A percentile compares a stretch with the other conserved stretches of the same genome.
phyloP scores from a whole-genome alignment of 1,139 yeast genomes.

The Blastobotrys ciferrii region DNA sequence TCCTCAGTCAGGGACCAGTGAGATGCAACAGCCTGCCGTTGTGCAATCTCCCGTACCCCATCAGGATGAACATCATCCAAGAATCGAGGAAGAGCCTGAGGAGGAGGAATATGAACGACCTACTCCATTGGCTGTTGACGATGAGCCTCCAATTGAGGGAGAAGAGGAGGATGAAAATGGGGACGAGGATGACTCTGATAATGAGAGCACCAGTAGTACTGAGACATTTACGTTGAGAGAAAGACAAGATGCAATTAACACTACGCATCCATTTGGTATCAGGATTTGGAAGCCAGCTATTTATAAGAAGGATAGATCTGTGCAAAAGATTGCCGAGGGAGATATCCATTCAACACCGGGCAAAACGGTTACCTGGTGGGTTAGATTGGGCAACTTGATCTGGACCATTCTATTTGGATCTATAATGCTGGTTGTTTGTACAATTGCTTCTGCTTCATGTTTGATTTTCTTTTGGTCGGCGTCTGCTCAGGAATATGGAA shows the following conservation, averaged over 20 bases:
- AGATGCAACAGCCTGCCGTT: neutral
- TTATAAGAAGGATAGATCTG: slow-evolving; percentile 88
- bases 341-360: slow-evolving; percentile 83
- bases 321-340: slow-evolving; percentile 85
- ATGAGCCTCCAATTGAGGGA: slow-evolving; percentile 16
- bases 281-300: slow-evolving; percentile 98
- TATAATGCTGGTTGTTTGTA: slow-evolving; percentile 54
- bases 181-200: slow-evolving; percentile 30
- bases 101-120: slow-evolving; percentile 27
- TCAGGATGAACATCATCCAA: slow-evolving; percentile 16
- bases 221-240: slow-evolving; percentile 90
- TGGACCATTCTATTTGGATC: slow-evolving; percentile 79
- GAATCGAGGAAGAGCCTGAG: slow-evolving; percentile 19
- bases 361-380: slow-evolving; percentile 57
- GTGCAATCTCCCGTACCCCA: slow-evolving; percentile 8
- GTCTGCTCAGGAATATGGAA: slow-evolving; percentile 56
- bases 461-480: slow-evolving; percentile 36
- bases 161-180: slow-evolving; percentile 18
- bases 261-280: slow-evolving; percentile 97
- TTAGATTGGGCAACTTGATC: slow-evolving; percentile 65
- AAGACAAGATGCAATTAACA: slow-evolving; percentile 92
- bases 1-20: neutral
- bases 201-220: slow-evolving; percentile 42
- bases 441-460: slow-evolving; percentile 50
- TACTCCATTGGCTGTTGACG: slow-evolving; percentile 25